Conservation (phyloP, 768 basidiomycete species). For the Tricholomella constricta region DNA sequence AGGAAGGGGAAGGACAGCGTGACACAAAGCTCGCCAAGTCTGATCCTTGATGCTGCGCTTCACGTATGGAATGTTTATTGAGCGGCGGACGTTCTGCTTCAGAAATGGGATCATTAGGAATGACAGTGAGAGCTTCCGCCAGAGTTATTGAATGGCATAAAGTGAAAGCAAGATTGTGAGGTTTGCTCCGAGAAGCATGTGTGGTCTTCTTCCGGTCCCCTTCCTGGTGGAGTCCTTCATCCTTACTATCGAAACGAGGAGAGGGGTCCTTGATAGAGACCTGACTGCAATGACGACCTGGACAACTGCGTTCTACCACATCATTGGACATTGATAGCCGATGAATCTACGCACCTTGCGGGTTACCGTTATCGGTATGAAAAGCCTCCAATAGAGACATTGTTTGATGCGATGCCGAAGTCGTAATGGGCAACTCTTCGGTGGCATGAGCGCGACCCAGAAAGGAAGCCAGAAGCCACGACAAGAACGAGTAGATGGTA, state of each 20-base stretch:
- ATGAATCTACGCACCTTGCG: conserved; percentile 1
- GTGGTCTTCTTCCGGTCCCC: neutral
- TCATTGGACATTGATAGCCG: neutral
- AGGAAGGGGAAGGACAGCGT: neutral
- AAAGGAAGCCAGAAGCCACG: conserved; percentile 9
- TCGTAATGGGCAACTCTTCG: conserved; percentile 11
- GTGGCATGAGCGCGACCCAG: conserved; percentile 5
- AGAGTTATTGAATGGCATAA: too few species aligned
- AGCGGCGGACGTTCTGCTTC: neutral
- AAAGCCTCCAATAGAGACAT: conserved; percentile 10
- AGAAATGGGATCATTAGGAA: too few species aligned
- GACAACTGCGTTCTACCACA: neutral
- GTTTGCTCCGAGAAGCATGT: neutral
- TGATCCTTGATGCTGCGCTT: neutral
- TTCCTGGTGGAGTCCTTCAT: neutral
- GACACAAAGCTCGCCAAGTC: neutral
- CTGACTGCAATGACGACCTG: neutral
- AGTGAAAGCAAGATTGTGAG: neutral
- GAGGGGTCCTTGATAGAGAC: neutral
- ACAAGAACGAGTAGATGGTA: conserved; percentile 13
- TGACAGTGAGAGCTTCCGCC: too few species aligned
- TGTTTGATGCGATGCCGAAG: conserved; percentile 10
- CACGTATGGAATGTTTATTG: neutral
- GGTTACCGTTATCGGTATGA: neutral
- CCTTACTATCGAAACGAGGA: neutral